phyloP scores from a whole-genome alignment of 257 asterid genomes.

The Solanum lycopersicoides region DNA sequence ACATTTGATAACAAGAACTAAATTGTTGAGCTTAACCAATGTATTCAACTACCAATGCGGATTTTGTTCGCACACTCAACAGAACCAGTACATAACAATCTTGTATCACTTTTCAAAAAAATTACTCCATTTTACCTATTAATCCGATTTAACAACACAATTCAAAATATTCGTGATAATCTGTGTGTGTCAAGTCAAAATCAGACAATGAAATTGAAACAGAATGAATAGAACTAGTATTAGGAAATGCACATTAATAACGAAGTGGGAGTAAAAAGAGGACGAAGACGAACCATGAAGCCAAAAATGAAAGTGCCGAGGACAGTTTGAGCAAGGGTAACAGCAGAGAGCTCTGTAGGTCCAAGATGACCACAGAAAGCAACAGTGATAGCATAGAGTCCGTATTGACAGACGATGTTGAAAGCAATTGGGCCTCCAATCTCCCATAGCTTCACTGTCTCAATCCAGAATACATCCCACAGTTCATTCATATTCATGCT shows the following conservation, averaged over 20 bases:
- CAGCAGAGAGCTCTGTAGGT: slow-evolving; percentile 53
- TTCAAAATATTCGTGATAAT: too few species aligned
- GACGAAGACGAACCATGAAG: neutral
- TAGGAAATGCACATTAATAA: neutral
- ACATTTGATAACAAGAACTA: neutral
- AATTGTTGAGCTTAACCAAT: too few species aligned
- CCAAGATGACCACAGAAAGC: slow-evolving; percentile 78
- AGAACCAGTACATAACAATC: neutral
- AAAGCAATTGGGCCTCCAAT: slow-evolving; percentile 69
- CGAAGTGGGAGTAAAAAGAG: neutral
- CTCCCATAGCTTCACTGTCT: slow-evolving; percentile 53
- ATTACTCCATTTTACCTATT: neutral
- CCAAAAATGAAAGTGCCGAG: slow-evolving; percentile 54
- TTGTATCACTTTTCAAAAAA: neutral
- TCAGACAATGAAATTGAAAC: neutral
- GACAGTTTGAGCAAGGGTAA: slow-evolving; percentile 54
- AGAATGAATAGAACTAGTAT: neutral
- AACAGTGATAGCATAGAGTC: slow-evolving; percentile 26
- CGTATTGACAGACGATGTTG: slow-evolving; percentile 53
- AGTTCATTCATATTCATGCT: slow-evolving; percentile 16
- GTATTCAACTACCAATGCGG: neutral
- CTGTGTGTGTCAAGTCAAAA: neutral
- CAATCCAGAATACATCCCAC: slow-evolving; percentile 44
- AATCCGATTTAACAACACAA: neutral
- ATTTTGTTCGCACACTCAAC: neutral